Base-by-base conservation (phyloP, 2,329 filamentous ascomycete species). In the Clarireedia homoeocarpa region DNA sequence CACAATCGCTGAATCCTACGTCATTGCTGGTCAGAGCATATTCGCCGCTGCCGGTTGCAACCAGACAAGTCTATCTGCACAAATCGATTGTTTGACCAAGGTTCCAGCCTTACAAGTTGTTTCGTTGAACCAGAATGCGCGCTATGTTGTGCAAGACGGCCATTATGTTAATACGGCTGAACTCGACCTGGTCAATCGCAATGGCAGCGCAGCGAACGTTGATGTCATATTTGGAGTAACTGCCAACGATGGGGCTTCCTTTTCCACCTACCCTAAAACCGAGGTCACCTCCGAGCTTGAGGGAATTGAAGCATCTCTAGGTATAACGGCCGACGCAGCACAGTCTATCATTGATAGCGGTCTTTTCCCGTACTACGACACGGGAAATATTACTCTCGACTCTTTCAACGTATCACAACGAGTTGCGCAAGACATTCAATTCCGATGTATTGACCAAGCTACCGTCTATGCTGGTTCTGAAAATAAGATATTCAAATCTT, bases 401-500 rank as follows among this genome's bases (percentile, higher is more conserved):
- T 71, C 75, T 2, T 81, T 80, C 71, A 81, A 81, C 57, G 75
- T 80, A 2, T 75, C 75, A 4, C 71, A 75, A 36, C 74, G 77
- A 10, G 71, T 81, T 27, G 73, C 76, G 2, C 80, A 78, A 3
- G 78, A 81, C 62, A 75, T 73, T 46, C 75, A 74, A 5, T 81
- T 81, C 70, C 75, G 77, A 54, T 82, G 79, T 61, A 71, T 80
- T 48, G 77, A 81, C 58, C 74, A 81, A 66, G 77, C 78, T 0
- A 81, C 78, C 2, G 71, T 78, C 6, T 80, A 77, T 58, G 75
- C 77, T 0, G 77, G 58, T 3, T 49, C 58, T 0, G 23, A 64
- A 34, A 72, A 73, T 1, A 61, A 66, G 0, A 73, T 73, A 0
- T 80, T 81, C 63, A 63, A 71, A 26, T 70, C 70, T 5, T 69